These are phyloP conservation scores for Colletotrichum sp. DNA, from an alignment of 2,329 filamentous ascomycete genomes.

Conservation along the genomic window DNA sequence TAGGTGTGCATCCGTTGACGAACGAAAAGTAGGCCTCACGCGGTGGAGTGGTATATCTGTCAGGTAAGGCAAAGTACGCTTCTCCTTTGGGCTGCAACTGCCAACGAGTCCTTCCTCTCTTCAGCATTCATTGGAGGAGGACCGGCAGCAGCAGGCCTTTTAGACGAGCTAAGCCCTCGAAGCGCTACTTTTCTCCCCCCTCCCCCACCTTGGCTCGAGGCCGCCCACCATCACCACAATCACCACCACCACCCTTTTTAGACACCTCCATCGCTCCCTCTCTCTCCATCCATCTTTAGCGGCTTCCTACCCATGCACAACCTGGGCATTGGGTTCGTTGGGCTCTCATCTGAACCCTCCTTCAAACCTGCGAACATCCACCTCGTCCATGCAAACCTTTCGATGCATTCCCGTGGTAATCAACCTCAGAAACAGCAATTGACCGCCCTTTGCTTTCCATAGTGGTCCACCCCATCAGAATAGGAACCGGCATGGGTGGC, in stretches of 20 bases:
- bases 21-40: not conserved
- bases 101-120: not conserved
- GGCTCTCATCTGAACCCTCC: not conserved
- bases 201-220: not conserved
- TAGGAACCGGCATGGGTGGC: not conserved
- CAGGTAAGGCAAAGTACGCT: not conserved
- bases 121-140: not conserved
- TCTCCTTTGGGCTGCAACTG: not conserved
- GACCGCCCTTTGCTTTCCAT: constrained; percentile 15
- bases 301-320: not conserved
- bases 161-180: not conserved
- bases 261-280: not conserved
- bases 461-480: not conserved
- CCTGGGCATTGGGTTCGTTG: constrained; percentile 15
- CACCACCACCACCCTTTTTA: not conserved
- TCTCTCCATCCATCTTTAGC: not conserved
- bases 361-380: constrained; percentile 9
- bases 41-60: not conserved
- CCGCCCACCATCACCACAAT: constrained; percentile 2
- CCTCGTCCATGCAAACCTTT: not conserved
- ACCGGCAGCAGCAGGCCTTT: not conserved
- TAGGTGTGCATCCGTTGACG: not conserved
- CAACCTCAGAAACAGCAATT: not conserved
- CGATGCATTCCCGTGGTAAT: not conserved
- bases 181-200: not conserved